phyloP scores from a whole-genome alignment of 768 basidiomycete genomes.

The Naematelia aurantialba region DNA sequence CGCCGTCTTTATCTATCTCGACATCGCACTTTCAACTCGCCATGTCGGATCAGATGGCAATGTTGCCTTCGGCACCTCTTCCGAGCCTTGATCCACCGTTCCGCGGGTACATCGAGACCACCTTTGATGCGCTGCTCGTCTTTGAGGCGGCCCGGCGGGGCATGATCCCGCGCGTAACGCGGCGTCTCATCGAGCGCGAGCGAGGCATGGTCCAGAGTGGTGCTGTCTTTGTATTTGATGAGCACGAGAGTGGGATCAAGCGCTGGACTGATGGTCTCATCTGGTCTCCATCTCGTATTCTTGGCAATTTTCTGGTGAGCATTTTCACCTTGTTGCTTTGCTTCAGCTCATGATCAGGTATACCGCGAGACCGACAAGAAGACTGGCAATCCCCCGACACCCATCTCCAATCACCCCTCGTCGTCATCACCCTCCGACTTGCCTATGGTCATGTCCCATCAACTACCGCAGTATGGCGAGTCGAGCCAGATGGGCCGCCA shows the following conservation, averaged over 20 bases:
- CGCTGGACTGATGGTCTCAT: conserved; percentile 95
- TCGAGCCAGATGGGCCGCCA: conserved; percentile 3
- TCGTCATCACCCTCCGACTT: conserved; percentile 9
- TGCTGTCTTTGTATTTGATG: conserved; percentile 94
- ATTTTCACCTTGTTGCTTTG: background rate
- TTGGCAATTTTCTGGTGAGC: conserved; percentile 86
- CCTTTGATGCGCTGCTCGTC: conserved; percentile 90
- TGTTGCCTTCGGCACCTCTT: conserved; percentile 18
- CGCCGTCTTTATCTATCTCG: background rate
- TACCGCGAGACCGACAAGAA: conserved; percentile 87
- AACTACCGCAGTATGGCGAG: conserved; percentile 11
- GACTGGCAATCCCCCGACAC: conserved; percentile 14
- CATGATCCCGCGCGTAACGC: conserved; percentile 84
- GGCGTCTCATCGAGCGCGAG: conserved; percentile 86
- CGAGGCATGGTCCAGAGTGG: conserved; percentile 88
- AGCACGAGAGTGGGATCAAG: conserved; percentile 95
- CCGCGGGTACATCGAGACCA: conserved; percentile 92
- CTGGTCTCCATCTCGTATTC: conserved; percentile 88
- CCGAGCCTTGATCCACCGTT: conserved; percentile 68
- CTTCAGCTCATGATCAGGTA: conserved; percentile 54
- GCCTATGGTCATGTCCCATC: conserved; percentile 14
- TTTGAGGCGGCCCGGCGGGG: conserved; percentile 89
- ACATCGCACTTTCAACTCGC: background rate
- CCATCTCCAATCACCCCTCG: conserved; percentile 14
- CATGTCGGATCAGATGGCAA: background rate